Percentiles rank a stretch among this genome's conserved stretches.
phyloP scores from a whole-genome alignment of 2,329 filamentous ascomycete species.

The Basipetospora chlamydospora region DNA sequence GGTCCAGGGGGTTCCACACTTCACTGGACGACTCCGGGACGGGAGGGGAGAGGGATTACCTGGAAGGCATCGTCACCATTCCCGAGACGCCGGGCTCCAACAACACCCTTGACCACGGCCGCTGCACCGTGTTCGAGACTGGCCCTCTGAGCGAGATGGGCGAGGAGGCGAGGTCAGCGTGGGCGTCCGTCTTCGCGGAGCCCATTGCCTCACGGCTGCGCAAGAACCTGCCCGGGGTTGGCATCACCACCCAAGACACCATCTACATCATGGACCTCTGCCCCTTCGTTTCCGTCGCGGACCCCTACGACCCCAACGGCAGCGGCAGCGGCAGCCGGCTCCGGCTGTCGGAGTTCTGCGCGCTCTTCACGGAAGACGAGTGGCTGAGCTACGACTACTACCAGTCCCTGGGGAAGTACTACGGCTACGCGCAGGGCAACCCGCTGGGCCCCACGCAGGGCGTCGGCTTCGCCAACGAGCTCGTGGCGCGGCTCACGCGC shows the following conservation, averaged over 20 bases:
- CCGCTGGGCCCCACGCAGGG: constrained; percentile 71
- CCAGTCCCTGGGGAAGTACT: constrained; percentile 69
- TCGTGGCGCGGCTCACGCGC: constrained; percentile 64
- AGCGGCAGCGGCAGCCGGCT: too few relatives aligned
- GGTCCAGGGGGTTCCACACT: constrained; percentile 57
- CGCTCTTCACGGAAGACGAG: constrained; percentile 56
- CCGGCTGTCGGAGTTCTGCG: constrained; percentile 61
- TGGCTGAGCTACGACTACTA: constrained; percentile 74
- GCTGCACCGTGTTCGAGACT: constrained; percentile 56
- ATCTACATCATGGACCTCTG: constrained; percentile 79
- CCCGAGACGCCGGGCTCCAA: constrained; percentile 53
- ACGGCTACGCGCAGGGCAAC: constrained; percentile 65
- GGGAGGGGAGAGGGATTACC: constrained; percentile 24
- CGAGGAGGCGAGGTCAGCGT: constrained; percentile 36
- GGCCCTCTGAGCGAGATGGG: constrained; percentile 35
- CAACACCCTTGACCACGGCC: constrained; percentile 66
- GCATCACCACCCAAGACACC: constrained; percentile 47
- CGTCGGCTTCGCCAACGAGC: constrained; percentile 76
- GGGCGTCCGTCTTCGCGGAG: constrained; percentile 48
- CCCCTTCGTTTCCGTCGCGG: constrained; percentile 62
- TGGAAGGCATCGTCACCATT: constrained; percentile 49
- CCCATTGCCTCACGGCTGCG: constrained; percentile 58
- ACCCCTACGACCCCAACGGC: constrained; percentile 23
- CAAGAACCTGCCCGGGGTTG: constrained; percentile 49
- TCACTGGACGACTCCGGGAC: constrained; percentile 15